A percentile compares a stretch with the other conserved stretches of the same genome.
Conservation (phyloP, 345 rosid species). For the Jatropha curcas region DNA sequence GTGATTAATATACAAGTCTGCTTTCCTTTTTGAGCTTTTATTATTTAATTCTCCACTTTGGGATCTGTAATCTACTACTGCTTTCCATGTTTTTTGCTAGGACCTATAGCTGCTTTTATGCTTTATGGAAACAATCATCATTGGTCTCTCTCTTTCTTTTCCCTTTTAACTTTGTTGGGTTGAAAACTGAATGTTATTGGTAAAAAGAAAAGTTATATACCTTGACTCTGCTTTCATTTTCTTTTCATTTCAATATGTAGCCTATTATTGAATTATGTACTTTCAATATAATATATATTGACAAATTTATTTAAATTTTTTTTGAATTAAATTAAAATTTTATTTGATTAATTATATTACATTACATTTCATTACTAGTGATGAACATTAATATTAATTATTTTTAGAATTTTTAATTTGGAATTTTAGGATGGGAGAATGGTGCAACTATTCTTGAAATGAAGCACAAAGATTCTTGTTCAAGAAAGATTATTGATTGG, state of each 20-base stretch:
- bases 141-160: constrained; percentile 10
- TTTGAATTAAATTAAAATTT: too few relatives aligned
- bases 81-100: constrained; percentile 8
- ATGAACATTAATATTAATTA: too few relatives aligned
- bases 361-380: too few relatives aligned
- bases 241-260: constrained; percentile 2
- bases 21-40: not conserved
- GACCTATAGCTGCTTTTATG: constrained; percentile 19
- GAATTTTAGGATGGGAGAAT: constrained; percentile 42
- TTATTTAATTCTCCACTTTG: constrained; percentile 26
- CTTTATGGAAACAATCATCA: constrained; percentile 25
- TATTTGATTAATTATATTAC: too few relatives aligned
- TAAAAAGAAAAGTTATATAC: not conserved
- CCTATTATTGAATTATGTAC: constrained; percentile 12
- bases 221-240: constrained; percentile 7
- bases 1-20: too few relatives aligned
- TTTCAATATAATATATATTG: too few relatives aligned
- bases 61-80: constrained; percentile 22
- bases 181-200: constrained; percentile 5
- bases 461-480: constrained; percentile 62
- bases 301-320: too few relatives aligned
- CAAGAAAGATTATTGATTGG: constrained; percentile 50
- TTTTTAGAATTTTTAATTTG: too few relatives aligned
- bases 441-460: constrained; percentile 71
- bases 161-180: not conserved